Evolutionary conservation across 805 yeast genomes (phyloP).

Genomic region (Wickerhamiella allomyrinae): DNA sequence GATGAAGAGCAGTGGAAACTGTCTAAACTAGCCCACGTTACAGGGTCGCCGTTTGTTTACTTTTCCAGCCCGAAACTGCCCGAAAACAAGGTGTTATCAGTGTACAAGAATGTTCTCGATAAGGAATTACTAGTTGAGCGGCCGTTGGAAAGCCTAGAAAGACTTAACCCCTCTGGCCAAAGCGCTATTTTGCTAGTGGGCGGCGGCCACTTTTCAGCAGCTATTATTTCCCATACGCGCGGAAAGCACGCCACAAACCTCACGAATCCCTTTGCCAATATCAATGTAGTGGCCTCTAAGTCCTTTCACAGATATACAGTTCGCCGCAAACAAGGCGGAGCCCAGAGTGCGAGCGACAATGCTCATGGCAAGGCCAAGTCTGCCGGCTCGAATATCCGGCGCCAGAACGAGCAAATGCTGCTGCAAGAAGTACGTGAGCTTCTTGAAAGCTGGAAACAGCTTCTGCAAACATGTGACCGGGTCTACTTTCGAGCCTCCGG

Average conservation of each 20-base stretch:
- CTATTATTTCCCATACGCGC: constrained; percentile 62
- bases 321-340: constrained; percentile 93
- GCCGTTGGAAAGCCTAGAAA: constrained; percentile 38
- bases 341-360: constrained; percentile 85
- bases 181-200: constrained; percentile 89
- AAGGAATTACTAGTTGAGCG: constrained; percentile 26
- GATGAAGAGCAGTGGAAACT: constrained; percentile 13
- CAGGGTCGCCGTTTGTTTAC: constrained; percentile 49
- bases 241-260: constrained; percentile 33
- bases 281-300: constrained; percentile 48
- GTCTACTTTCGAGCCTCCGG: constrained; percentile 78
- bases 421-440: constrained; percentile 63
- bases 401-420: constrained; percentile 79
- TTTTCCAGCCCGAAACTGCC: constrained; percentile 39
- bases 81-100: constrained; percentile 40
- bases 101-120: constrained; percentile 50
- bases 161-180: constrained; percentile 25
- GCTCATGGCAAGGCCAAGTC: constrained; percentile 91
- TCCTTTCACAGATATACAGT: constrained; percentile 93
- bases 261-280: constrained; percentile 38
- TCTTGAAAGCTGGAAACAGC: constrained; percentile 46
- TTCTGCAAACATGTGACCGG: constrained; percentile 43
- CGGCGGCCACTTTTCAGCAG: constrained; percentile 97
- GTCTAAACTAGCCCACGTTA: constrained; percentile 17
- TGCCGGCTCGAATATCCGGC: constrained; percentile 81